phyloP scores from a whole-genome alignment of 257 asterid genomes.

The Salvia rosmarinus region DNA sequence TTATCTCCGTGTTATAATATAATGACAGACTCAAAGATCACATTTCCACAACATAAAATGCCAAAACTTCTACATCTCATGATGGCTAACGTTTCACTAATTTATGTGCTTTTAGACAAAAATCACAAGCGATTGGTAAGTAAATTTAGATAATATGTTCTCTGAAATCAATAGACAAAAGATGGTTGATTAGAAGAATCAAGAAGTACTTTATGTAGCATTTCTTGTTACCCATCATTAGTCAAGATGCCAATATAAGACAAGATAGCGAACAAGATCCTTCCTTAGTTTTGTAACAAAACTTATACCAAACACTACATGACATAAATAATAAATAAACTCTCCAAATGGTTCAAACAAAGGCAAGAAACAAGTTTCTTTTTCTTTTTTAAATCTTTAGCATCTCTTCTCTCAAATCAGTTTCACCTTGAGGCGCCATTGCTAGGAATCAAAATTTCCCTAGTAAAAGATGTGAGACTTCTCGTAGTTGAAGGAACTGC shows the following conservation, averaged over 20 bases:
- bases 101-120: no score
- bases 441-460: not conserved
- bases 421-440: not conserved
- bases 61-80: no score
- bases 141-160: no score
- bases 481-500: not conserved
- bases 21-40: no score
- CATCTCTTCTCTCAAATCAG: conserved; percentile 5
- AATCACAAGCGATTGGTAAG: no score
- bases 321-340: not conserved
- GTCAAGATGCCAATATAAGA: not conserved
- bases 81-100: no score
- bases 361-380: not conserved
- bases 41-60: no score
- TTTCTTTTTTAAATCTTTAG: conserved; percentile 13
- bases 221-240: not conserved
- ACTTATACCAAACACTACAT: not conserved
- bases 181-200: not conserved
- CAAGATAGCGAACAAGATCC: not conserved
- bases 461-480: not conserved
- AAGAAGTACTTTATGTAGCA: not conserved
- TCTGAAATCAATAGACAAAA: no score
- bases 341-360: not conserved
- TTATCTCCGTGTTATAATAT: no score
- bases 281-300: conserved; percentile 5